These are phyloP conservation scores for Heterobasidion occidentale DNA, from an alignment of 1,284 basidiomycete genomes.

Conservation along the genomic window DNA sequence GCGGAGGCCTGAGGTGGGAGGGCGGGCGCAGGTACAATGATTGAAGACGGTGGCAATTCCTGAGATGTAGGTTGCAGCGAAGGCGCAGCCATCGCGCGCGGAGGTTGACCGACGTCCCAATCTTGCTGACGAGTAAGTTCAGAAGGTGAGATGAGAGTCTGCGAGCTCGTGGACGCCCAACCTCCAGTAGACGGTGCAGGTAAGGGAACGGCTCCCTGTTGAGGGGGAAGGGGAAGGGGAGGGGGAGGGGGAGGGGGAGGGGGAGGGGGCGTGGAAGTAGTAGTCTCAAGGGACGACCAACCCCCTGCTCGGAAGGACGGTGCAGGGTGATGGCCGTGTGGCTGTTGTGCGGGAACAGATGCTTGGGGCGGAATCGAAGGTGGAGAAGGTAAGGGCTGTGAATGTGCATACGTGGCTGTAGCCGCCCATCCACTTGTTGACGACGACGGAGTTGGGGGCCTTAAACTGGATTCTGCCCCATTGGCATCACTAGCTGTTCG, in stretches of 20 bases:
- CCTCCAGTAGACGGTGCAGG: background rate
- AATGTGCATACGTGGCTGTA: background rate
- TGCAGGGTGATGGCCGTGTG: constrained; percentile 12
- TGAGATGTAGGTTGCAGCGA: background rate
- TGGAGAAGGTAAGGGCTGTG: background rate
- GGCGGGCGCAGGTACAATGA: background rate
- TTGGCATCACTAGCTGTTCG: background rate
- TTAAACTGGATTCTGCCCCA: background rate
- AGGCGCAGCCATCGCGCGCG: no score
- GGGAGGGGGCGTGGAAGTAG: constrained; percentile 1
- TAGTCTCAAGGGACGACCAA: constrained; percentile 6
- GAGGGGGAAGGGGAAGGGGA: background rate
- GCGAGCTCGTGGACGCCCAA: background rate
- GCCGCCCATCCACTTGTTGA: background rate
- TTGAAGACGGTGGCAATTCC: background rate
- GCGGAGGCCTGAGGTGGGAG: background rate
- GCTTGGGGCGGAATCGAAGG: constrained; percentile 6
- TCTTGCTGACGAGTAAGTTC: background rate
- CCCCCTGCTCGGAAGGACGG: constrained; percentile 49
- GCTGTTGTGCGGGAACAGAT: constrained; percentile 5
- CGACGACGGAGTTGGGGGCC: background rate
- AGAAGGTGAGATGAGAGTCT: background rate
- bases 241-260: background rate
- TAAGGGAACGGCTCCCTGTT: background rate
- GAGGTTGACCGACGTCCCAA: background rate